Evolutionary conservation across 768 basidiomycete species (phyloP).

Genomic region (Ephemerocybe angulata): DNA sequence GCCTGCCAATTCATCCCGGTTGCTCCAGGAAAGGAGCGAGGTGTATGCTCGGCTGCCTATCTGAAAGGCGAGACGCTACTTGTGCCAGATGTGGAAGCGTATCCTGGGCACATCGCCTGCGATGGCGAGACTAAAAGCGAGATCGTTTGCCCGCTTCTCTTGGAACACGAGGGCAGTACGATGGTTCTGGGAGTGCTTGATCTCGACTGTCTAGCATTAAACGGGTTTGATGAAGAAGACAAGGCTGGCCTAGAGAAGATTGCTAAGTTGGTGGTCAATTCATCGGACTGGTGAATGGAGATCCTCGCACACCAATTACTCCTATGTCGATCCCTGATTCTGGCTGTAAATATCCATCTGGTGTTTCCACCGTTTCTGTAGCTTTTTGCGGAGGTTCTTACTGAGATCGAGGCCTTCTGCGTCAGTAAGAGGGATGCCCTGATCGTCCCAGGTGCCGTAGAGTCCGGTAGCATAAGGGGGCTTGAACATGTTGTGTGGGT

Average conservation of each 20-base stretch:
- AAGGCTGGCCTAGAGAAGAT: conserved; percentile 72
- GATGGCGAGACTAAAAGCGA: conserved; percentile 90
- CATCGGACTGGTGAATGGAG: conserved; percentile 56
- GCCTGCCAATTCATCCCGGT: conserved; percentile 83
- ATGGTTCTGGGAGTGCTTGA: conserved; percentile 65
- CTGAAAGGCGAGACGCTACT: conserved; percentile 51
- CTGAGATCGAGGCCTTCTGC: conserved; percentile 79
- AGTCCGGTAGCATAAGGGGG: conserved; percentile 69
- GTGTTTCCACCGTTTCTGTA: conserved; percentile 63
- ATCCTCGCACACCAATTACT: conserved; percentile 5
- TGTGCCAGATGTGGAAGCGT: conserved; percentile 74
- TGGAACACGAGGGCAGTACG: conserved; percentile 28
- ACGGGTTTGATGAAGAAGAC: conserved; percentile 78
- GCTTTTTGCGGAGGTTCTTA: conserved; percentile 76
- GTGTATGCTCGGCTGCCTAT: conserved; percentile 85
- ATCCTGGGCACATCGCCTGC: conserved; percentile 93
- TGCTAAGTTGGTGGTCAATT: conserved; percentile 54
- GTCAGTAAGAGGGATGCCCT: conserved; percentile 84
- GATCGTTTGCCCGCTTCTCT: conserved; percentile 76
- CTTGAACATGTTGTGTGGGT: conserved; percentile 79
- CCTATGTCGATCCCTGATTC: conserved; percentile 48
- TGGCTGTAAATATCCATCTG: conserved; percentile 84
- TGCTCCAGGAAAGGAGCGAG: conserved; percentile 50
- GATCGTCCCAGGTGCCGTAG: conserved; percentile 83
- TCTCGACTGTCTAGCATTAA: conserved; percentile 73